Evolutionary conservation across 257 asterid genomes (phyloP).

Genomic region (Nyctanthes arbortristis): DNA sequence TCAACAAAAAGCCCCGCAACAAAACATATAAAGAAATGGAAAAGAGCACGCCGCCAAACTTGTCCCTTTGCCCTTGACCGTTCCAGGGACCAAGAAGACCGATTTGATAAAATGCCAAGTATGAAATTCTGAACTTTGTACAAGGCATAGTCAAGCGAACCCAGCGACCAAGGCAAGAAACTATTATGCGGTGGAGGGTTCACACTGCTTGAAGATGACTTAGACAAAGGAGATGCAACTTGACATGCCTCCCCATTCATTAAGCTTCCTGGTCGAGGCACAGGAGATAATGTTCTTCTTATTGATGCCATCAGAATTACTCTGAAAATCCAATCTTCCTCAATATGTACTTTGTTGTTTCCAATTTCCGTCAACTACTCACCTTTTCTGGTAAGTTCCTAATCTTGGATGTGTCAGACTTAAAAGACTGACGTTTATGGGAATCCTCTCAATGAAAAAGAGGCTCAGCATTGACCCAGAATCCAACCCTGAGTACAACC

Average conservation of each 20-base stretch:
- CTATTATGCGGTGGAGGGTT: conserved; percentile 26
- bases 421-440: conserved; percentile 16
- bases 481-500: neutral
- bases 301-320: conserved; percentile 64
- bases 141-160: conserved; percentile 52
- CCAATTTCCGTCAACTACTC: neutral
- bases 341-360: conserved; percentile 10
- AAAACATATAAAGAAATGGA: conserved; percentile 62
- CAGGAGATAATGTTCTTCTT: conserved; percentile 68
- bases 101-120: conserved; percentile 50
- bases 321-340: conserved; percentile 13
- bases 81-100: conserved; percentile 55
- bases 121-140: conserved; percentile 47
- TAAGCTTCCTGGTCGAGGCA: conserved; percentile 54
- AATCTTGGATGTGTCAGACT: neutral
- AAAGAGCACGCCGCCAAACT: conserved; percentile 57
- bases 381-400: neutral
- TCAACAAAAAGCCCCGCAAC: conserved; percentile 59
- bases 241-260: conserved; percentile 58
- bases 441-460: neutral
- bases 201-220: conserved; percentile 53
- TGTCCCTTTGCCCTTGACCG: conserved; percentile 59
- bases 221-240: conserved; percentile 65
- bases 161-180: conserved; percentile 36
- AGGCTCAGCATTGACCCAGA: conserved; percentile 21